Base-by-base conservation (phyloP, 1,284 basidiomycete genomes). In the Microbotryum scabiosae region DNA sequence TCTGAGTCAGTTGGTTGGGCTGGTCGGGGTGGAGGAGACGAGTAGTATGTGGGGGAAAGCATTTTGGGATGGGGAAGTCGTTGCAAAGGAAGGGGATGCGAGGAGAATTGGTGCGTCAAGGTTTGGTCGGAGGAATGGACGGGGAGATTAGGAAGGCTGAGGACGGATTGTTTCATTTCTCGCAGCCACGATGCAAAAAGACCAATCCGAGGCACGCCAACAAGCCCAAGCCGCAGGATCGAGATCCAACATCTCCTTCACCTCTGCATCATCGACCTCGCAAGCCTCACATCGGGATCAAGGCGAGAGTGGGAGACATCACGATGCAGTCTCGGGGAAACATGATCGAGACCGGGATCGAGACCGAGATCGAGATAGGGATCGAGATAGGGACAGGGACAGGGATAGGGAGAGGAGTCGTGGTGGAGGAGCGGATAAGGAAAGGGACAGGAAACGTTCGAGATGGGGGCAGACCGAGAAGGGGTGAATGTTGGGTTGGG, bases 1-100 rank as follows among this genome's bases (percentile, higher is more conserved):
- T 14, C 94, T 94, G 74, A 80, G 87, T 4, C 90, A 92, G 69
- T 83, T 98, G 2, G 92, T 97, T 61, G 85, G 91, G 72, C n/a
- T 53, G 14, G 63, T 94, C 12, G 85, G 86, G 62, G 85, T 96
- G 16, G 85, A 93, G 71, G 94, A 98, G 74, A 82, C 85, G 14
- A 79, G 82, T 16, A 86, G 85, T 0, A 88, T 89, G 67, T 92
- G 92, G 70, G 85, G 87, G 1, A 77, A 75, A 49, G 76, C 78
- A 23, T 72, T 86, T 3, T 89, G 88, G 89, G 80, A 86, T 26
- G 46, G 54, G 12, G 50, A 30, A n/a, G 44, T n/a, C 8, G 23
- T 68, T 2, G 56, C 59, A 0, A 10, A 21, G 6, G 61, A 62
- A 16, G 63, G 59, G 2, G 36, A 26, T 6, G 55, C 57, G 5